Base-by-base conservation (phyloP, 2,329 filamentous ascomycete species). In the Penicillium frequentans region DNA sequence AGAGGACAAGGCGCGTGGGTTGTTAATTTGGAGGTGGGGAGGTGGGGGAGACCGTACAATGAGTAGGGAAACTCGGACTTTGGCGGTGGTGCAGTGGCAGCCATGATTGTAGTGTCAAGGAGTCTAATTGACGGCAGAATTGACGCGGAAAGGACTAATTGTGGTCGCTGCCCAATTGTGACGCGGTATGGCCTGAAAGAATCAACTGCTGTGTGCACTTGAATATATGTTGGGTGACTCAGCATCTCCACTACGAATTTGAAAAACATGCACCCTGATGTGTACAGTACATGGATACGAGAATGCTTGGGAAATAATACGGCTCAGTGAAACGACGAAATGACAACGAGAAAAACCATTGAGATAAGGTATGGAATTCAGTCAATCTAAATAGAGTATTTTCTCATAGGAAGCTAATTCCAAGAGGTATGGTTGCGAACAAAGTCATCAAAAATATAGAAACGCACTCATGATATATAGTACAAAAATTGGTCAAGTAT, bases 1-100 rank as follows among this genome's bases (percentile, higher is more conserved):
- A 24, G 10, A 42, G 4, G 23, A 10, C 8, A 10, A 3, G 3
- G 33, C 13, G 5, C 23, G 19, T 16, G 43, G 27, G 45, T 27
- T 24, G 44, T 24, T 44, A 19, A 33, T n/a, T n/a, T 24, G 16
- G 46, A 52, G 54, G 54, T 58, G 50, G 52, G 19, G 45, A 33
- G 44, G 42, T 31, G 31, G 54, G 52, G 44, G 57, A 50, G 48
- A 50, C 58, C 64, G 56, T 68, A 77, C 75, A 77, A 55, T 44
- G 73, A 74, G 68, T 71, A 76, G 27, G 75, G 75, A 33, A 76
- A 76, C 44, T 72, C 71, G 26, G 64, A 49, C 44, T 63, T 55
- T 16, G 64, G 52, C 14, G 61, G n/a, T 42, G 63, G 52, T 52
- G 42, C 49, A 11, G 61, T 53, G 31, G 56, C 33, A n/a, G 66